phyloP scores from a whole-genome alignment of 495 filamentous ascomycete genomes.

The Penicillium arizonense region DNA sequence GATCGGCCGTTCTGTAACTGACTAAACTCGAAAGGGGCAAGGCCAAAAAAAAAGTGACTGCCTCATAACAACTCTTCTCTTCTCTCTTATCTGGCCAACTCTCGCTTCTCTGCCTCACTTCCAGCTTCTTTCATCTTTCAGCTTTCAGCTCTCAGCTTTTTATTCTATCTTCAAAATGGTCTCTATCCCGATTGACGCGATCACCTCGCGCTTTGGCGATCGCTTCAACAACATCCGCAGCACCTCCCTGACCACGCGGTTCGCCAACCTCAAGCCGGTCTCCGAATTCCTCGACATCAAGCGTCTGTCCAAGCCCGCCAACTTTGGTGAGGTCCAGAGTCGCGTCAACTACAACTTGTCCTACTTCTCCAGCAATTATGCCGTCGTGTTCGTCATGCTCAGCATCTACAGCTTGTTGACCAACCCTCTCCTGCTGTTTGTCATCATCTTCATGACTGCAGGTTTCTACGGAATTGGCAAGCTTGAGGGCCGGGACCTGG shows the following conservation, averaged over 20 bases:
- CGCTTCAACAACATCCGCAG: slow-evolving; percentile 77
- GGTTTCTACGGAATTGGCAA: slow-evolving; percentile 90
- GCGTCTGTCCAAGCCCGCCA: slow-evolving; percentile 87
- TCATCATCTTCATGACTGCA: slow-evolving; percentile 78
- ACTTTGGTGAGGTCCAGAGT: slow-evolving; percentile 88
- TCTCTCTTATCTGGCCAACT: slow-evolving; percentile 4
- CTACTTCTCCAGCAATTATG: slow-evolving; percentile 99
- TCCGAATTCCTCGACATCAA: slow-evolving; percentile 96
- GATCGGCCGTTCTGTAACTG: neutral
- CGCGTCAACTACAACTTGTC: slow-evolving; percentile 95
- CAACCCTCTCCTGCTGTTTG: slow-evolving; percentile 80
- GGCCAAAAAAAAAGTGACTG: slow-evolving; percentile 9
- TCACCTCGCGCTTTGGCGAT: slow-evolving; percentile 81
- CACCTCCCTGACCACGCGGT: slow-evolving; percentile 73
- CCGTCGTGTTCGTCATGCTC: slow-evolving; percentile 87
- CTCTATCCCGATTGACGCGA: slow-evolving; percentile 82
- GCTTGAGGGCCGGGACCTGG: slow-evolving; percentile 82
- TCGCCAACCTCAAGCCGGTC: slow-evolving; percentile 88
- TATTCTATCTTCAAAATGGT: slow-evolving; percentile 60
- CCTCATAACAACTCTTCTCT: slow-evolving; percentile 1
- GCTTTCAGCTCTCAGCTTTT: slow-evolving; percentile 9
- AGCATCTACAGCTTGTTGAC: slow-evolving; percentile 92
- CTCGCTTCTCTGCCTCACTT: slow-evolving; percentile 6
- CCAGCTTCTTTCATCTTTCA: slow-evolving; percentile 1
- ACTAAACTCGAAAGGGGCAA: slow-evolving; percentile 24